Evolutionary conservation across 768 basidiomycete species (phyloP).

Genomic region (Psilocybe tampanensis): DNA sequence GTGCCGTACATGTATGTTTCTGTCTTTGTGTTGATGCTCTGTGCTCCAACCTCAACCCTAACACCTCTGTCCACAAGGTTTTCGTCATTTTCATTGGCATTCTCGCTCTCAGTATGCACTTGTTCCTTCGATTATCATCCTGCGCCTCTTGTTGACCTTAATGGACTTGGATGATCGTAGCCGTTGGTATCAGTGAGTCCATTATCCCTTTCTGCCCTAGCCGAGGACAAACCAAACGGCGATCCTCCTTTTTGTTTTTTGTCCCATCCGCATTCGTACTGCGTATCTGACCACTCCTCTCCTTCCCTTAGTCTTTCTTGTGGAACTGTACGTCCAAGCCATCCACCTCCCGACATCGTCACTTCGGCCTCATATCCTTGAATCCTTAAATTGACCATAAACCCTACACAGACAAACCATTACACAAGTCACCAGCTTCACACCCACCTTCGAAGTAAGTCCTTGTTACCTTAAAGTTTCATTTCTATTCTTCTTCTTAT

Average conservation of each 20-base stretch:
- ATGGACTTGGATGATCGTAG: conserved; percentile 6
- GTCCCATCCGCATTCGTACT: background rate
- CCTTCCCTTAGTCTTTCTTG: conserved; percentile 19
- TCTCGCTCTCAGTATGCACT: conserved; percentile 23
- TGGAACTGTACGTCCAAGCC: conserved; percentile 23
- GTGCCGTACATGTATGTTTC: conserved; percentile 15
- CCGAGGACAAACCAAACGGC: background rate
- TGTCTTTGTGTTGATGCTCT: background rate
- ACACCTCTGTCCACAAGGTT: conserved; percentile 6
- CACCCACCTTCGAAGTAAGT: conserved; percentile 22
- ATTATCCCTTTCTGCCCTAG: background rate
- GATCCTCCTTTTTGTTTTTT: background rate
- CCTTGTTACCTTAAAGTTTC: no score
- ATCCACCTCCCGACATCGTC: background rate
- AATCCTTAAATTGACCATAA: background rate
- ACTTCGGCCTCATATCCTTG: background rate
- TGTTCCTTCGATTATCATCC: background rate
- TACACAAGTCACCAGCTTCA: conserved; percentile 17
- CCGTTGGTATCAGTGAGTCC: conserved; percentile 23
- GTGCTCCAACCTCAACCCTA: background rate
- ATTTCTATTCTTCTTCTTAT: background rate
- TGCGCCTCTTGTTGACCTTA: no score
- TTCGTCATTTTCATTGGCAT: conserved; percentile 24
- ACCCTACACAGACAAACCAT: conserved; percentile 17
- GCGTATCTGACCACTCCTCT: background rate